A percentile compares a stretch with the other conserved stretches of the same genome.
Evolutionary conservation across 192 early-diverging fungal genomes (phyloP).

Genomic region (Entophlyctis luteolus): DNA sequence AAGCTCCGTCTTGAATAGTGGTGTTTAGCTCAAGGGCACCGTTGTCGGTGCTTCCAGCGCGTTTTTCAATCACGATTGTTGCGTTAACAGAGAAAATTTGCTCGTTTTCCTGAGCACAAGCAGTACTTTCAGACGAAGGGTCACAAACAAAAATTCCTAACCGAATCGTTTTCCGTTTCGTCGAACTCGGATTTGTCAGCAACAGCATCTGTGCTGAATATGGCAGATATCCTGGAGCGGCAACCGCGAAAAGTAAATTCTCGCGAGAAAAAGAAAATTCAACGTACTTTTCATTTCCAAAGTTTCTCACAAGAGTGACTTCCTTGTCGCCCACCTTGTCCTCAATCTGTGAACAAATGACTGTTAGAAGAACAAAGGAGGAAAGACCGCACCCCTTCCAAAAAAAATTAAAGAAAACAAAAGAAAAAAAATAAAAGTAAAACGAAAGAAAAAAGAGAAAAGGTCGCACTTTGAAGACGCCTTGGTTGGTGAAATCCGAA

Average conservation of each 20-base stretch:
- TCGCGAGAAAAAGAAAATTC: background rate
- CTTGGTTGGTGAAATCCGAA: constrained; percentile 63
- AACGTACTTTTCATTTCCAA: constrained; percentile 83
- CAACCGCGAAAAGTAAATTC: background rate
- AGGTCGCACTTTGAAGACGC: constrained; percentile 44
- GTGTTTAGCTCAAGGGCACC: constrained; percentile 80
- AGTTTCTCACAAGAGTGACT: constrained; percentile 75
- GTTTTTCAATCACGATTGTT: constrained; percentile 79
- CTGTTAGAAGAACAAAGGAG: background rate
- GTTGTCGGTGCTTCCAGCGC: constrained; percentile 39
- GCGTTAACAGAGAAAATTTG: constrained; percentile 68
- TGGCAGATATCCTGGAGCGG: constrained; percentile 65
- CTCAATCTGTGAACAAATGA: constrained; percentile 56
- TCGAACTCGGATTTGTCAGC: constrained; percentile 67
- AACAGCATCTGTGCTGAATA: constrained; percentile 83
- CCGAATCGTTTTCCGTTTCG: constrained; percentile 54
- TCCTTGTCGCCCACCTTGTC: constrained; percentile 74
- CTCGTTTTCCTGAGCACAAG: constrained; percentile 39
- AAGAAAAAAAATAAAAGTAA: background rate
- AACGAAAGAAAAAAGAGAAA: background rate
- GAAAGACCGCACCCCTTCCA: background rate
- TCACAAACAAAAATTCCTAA: background rate
- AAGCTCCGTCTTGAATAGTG: constrained; percentile 75
- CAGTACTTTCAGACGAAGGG: constrained; percentile 18
- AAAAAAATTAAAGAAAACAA: too few relatives aligned